Conservation (phyloP, 306 rosid genomes). For the Malus orientalis region DNA sequence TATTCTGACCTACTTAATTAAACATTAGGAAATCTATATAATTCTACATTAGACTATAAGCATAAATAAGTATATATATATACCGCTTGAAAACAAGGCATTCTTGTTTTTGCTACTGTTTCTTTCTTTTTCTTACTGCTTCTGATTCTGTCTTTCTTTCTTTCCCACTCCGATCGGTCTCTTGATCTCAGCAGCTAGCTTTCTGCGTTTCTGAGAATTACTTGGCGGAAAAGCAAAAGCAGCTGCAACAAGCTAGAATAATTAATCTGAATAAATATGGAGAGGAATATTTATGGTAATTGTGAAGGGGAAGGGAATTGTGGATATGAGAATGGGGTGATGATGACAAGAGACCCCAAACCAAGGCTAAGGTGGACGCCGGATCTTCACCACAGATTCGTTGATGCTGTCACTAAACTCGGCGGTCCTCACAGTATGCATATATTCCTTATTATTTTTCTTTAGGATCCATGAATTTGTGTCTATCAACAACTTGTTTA, state of each 20-base stretch:
- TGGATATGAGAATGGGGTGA: conserved; percentile 50
- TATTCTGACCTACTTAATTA: no score
- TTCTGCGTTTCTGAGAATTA: background rate
- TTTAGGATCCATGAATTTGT: background rate
- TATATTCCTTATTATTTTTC: background rate
- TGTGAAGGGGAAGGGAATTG: conserved; percentile 31
- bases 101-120: background rate
- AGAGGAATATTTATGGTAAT: background rate
- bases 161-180: background rate
- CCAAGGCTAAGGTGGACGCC: conserved; percentile 93
- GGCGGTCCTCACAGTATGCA: conserved; percentile 91
- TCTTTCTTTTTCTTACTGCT: background rate
- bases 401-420: conserved; percentile 89
- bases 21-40: no score
- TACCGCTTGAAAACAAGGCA: background rate
- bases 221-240: background rate
- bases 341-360: conserved; percentile 90
- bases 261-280: conserved; percentile 5
- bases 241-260: background rate
- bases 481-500: background rate
- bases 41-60: no score
- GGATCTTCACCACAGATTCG: conserved; percentile 87
- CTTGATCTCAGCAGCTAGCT: background rate
- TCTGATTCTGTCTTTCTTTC: background rate
- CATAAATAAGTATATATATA: no score